These are phyloP conservation scores for Metarhizium guizhouense DNA, from an alignment of 2,329 filamentous ascomycete species.

Conservation along the genomic window DNA sequence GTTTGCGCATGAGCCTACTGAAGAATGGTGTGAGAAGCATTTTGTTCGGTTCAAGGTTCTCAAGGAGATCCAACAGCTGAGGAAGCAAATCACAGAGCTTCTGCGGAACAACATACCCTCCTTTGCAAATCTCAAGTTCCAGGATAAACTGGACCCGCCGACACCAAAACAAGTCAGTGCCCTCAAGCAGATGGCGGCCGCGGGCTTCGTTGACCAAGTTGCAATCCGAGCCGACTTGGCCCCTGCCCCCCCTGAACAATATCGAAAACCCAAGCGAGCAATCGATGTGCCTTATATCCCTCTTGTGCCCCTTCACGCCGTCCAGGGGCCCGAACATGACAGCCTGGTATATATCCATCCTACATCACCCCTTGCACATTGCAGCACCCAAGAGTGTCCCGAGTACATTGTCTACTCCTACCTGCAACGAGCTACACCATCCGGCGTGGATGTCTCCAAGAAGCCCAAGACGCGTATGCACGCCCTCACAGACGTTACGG, in stretches of 20 bases:
- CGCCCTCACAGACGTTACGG: constrained; percentile 70
- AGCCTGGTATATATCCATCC: constrained; percentile 82
- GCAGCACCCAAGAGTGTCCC: constrained; percentile 65
- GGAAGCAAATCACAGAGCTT: constrained; percentile 73
- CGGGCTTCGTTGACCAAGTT: constrained; percentile 89
- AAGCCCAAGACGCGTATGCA: constrained; percentile 76
- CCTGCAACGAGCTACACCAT: constrained; percentile 58
- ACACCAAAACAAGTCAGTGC: constrained; percentile 63
- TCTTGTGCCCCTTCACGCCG: constrained; percentile 57
- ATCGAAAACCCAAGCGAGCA: constrained; percentile 67
- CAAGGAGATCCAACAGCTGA: constrained; percentile 75
- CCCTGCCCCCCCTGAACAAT: constrained; percentile 58
- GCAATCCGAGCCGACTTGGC: constrained; percentile 86
- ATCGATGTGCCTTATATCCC: constrained; percentile 90
- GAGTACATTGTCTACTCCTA: constrained; percentile 82
- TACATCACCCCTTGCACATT: constrained; percentile 66
- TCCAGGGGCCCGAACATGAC: constrained; percentile 36
- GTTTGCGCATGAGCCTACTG: constrained; percentile 65
- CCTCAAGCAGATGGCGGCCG: constrained; percentile 83
- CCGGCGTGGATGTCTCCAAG: constrained; percentile 43
- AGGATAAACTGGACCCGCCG: constrained; percentile 49
- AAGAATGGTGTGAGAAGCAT: constrained; percentile 70
- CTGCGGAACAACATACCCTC: constrained; percentile 64
- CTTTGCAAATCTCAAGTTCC: constrained; percentile 47
- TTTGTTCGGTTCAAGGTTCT: constrained; percentile 85